Evolutionary conservation across 228 moss, liverwort and hornwort genomes (phyloP).

Genomic region (Sphagnum fallax): DNA sequence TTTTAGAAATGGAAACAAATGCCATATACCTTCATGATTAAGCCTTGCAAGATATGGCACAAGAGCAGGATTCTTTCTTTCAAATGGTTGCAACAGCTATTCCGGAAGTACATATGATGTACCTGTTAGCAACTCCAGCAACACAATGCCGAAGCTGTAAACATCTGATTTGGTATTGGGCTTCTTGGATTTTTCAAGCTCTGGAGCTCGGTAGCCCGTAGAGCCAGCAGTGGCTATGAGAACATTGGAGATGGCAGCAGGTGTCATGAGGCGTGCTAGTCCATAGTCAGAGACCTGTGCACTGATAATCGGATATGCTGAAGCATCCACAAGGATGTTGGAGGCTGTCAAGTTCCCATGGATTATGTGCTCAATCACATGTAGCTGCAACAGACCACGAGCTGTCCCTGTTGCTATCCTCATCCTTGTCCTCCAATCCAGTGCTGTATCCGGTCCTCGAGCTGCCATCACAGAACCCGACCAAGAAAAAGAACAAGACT

Average conservation of each 20-base stretch:
- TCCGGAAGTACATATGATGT: background rate
- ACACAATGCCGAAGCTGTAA: slow-evolving; percentile 94
- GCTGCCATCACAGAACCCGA: slow-evolving; percentile 18
- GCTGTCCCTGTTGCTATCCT: slow-evolving; percentile 74
- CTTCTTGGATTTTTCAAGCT: slow-evolving; percentile 79
- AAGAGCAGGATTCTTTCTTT: too few species aligned
- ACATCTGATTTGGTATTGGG: slow-evolving; percentile 85
- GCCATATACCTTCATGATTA: too few species aligned
- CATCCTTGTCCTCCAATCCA: slow-evolving; percentile 78
- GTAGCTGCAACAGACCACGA: slow-evolving; percentile 61
- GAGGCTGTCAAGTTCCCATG: slow-evolving; percentile 88
- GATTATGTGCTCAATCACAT: slow-evolving; percentile 66
- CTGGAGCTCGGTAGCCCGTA: slow-evolving; percentile 88
- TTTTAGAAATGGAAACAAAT: too few species aligned
- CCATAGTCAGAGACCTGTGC: slow-evolving; percentile 84
- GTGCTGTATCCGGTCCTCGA: slow-evolving; percentile 75
- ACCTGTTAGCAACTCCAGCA: slow-evolving; percentile 92
- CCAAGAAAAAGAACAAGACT: background rate
- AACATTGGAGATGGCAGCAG: slow-evolving; percentile 79
- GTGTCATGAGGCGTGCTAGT: slow-evolving; percentile 84
- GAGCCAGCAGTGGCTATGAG: slow-evolving; percentile 84
- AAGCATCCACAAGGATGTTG: slow-evolving; percentile 72
- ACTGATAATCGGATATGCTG: slow-evolving; percentile 25
- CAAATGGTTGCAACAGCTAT: too few species aligned
- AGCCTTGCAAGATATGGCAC: too few species aligned